Base-by-base conservation (phyloP, 441 rosid genomes). In the Kokia cookei region DNA sequence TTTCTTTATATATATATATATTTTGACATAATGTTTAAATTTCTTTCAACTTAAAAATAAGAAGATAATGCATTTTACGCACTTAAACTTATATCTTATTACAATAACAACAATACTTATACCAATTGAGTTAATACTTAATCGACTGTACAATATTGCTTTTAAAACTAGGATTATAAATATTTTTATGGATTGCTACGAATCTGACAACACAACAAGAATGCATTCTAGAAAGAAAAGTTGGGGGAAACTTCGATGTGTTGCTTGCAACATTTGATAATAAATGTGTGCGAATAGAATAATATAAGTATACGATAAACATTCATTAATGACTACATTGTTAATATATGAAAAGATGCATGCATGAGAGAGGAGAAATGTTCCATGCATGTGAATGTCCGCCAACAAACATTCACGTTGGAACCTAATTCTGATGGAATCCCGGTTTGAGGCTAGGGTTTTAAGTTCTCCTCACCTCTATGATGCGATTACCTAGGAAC, bases 331-430 rank as follows among this genome's bases (percentile, higher is more conserved):
- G 71, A n/a, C 58, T 14, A 57, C 77, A 58, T 65, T 64, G 75
- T 27, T 61, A 42, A 32, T 51, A 51, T 4, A 51, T 26, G 40
- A 50, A 59, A 74, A 37, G 66, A 65, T 45, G 40, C 61, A 55
- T 26, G 14, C 59, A 60, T 40, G 76, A 45, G 47, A 53, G 54
- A 12, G 73, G 17, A 65, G 6, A 2, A 26, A 69, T 81, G 70
- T 83, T 86, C 80, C 82, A 85, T 68, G 86, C 83, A 86, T 66
- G 85, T 86, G 89, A 82, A 86, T 73, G 87, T 85, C 81, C 77
- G 83, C 83, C 86, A 80, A 83, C 94, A 78, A 83, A 86, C 89
- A 85, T 90, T 88, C 91, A 86, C 84, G 84, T 85, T 75, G 86
- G 86, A 74, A 67, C 77, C 78, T 72, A 77, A 80, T 76, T 83